Conservation (phyloP, 2,329 filamentous ascomycete species). For the Podosphaera aphanis region DNA sequence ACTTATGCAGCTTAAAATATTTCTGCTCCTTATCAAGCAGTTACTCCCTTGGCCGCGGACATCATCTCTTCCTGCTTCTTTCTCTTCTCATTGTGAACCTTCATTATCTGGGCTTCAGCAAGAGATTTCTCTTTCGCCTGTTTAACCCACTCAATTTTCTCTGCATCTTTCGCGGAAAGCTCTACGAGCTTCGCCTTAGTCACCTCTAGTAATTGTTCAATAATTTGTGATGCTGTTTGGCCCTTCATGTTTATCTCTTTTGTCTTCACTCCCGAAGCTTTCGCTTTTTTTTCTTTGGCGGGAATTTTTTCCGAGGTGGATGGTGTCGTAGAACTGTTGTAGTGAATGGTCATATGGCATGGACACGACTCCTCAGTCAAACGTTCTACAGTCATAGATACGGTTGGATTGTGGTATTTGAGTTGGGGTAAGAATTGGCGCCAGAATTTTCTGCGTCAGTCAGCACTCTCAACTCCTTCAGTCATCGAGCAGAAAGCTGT, state of each 20-base stretch:
- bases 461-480: background rate
- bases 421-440: conserved; percentile 56
- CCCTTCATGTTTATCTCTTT: conserved; percentile 37
- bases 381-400: conserved; percentile 65
- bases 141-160: conserved; percentile 32
- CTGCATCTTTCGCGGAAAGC: conserved; percentile 34
- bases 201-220: conserved; percentile 35
- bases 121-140: conserved; percentile 27
- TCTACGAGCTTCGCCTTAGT: conserved; percentile 34
- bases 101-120: conserved; percentile 29
- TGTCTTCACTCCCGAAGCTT: conserved; percentile 25
- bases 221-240: conserved; percentile 35
- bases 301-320: conserved; percentile 22
- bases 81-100: conserved; percentile 29
- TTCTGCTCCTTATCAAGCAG: background rate
- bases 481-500: conserved; percentile 18
- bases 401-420: conserved; percentile 78
- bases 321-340: conserved; percentile 15
- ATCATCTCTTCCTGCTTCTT: conserved; percentile 38
- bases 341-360: conserved; percentile 42
- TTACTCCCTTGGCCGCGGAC: conserved; percentile 24
- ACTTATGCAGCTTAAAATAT: no score
- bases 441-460: conserved; percentile 57
- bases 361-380: conserved; percentile 29
- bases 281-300: conserved; percentile 20